Conservation (phyloP, 352 stramenopile species). For the Globisporangium solare region DNA sequence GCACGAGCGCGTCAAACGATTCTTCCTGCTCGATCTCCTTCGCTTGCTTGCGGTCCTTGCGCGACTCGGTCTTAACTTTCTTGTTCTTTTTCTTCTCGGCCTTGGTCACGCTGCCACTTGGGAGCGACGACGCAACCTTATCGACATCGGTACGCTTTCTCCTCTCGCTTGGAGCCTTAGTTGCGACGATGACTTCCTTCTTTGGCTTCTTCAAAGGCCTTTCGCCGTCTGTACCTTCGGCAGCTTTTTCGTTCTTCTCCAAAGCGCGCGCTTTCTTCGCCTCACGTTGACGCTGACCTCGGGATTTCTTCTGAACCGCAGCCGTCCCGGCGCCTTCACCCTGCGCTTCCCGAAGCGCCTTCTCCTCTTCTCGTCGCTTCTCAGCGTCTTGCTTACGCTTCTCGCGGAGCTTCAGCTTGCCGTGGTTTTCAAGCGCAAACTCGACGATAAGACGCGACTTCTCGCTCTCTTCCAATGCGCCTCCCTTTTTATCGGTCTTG, state of each 20-base stretch:
- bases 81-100: constrained; percentile 14
- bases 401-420: constrained; percentile 83
- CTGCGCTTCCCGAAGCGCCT: constrained; percentile 54
- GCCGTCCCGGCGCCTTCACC: constrained; percentile 24
- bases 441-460: constrained; percentile 86
- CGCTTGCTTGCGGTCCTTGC: constrained; percentile 63
- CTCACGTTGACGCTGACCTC: constrained; percentile 70
- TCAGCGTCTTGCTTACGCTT: constrained; percentile 62
- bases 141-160: constrained; percentile 32
- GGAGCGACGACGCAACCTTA: constrained; percentile 9
- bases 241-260: constrained; percentile 15
- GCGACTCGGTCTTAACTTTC: constrained; percentile 45
- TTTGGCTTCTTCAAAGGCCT: constrained; percentile 25
- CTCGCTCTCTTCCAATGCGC: constrained; percentile 35
- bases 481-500: constrained; percentile 27
- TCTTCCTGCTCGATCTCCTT: constrained; percentile 51
- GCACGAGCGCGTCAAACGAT: constrained; percentile 75
- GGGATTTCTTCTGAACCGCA: constrained; percentile 49
- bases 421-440: constrained; percentile 87
- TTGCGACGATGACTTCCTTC: constrained; percentile 26
- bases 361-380: constrained; percentile 69
- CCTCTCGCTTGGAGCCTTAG: constrained; percentile 34
- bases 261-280: constrained; percentile 53
- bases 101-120: background rate
- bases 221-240: constrained; percentile 3